These are phyloP conservation scores for Globisporangium cylindrosporum DNA, from an alignment of 352 stramenopile species.

Conservation along the genomic window DNA sequence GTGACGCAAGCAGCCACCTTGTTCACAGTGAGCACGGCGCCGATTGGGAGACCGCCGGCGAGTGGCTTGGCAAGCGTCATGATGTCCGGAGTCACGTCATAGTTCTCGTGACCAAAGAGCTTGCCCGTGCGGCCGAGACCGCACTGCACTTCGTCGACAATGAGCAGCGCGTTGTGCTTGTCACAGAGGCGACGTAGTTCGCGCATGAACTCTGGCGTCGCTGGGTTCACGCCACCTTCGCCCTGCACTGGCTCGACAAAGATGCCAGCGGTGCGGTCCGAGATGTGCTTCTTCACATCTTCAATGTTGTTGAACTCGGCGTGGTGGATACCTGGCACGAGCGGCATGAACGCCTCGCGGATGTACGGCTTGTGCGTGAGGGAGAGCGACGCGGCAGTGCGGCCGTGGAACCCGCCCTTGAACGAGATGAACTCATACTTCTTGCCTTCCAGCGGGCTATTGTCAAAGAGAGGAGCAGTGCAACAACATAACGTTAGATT, in stretches of 20 bases:
- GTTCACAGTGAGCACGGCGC: slow-evolving; percentile 92
- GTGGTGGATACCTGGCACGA: slow-evolving; percentile 75
- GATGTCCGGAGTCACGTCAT: slow-evolving; percentile 93
- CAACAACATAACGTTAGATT: neutral
- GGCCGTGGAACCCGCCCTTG: slow-evolving; percentile 85
- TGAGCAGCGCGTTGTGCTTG: slow-evolving; percentile 94
- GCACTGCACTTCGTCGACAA: slow-evolving; percentile 98
- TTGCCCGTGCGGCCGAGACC: slow-evolving; percentile 95
- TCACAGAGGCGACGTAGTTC: slow-evolving; percentile 90
- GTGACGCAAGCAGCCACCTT: slow-evolving; percentile 89
- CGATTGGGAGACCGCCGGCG: slow-evolving; percentile 94
- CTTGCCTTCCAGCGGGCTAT: slow-evolving; percentile 64
- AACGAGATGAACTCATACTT: slow-evolving; percentile 87
- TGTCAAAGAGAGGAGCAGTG: neutral
- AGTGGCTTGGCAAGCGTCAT: slow-evolving; percentile 98
- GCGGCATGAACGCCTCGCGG: slow-evolving; percentile 76
- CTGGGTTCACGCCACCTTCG: slow-evolving; percentile 93
- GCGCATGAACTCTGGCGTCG: slow-evolving; percentile 89
- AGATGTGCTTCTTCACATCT: slow-evolving; percentile 71
- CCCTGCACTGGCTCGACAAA: slow-evolving; percentile 87
- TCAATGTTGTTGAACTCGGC: slow-evolving; percentile 84
- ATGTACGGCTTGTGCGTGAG: slow-evolving; percentile 89
- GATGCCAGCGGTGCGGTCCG: slow-evolving; percentile 70
- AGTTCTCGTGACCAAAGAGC: slow-evolving; percentile 94
- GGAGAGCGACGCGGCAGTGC: slow-evolving; percentile 70